Evolutionary conservation across 2,329 filamentous ascomycete species (phyloP).

Genomic region (Ophiocordyceps australis): DNA sequence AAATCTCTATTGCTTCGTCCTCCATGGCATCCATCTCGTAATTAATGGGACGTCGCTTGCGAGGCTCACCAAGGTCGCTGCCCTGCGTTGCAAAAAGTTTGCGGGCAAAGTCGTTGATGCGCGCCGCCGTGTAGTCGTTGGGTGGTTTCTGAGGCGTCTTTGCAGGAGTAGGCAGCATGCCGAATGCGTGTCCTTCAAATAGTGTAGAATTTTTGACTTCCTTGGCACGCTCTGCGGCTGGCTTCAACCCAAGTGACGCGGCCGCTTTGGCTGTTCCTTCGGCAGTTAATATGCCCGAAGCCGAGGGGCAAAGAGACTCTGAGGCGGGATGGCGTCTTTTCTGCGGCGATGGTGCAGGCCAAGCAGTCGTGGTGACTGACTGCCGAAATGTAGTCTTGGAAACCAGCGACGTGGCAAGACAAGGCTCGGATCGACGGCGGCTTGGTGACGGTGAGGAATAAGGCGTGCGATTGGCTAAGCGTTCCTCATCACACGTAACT

Average conservation of each 20-base stretch:
- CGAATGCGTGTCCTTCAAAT: no score
- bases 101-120: constrained; percentile 36
- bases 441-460: constrained; percentile 23
- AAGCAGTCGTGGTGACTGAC: constrained; percentile 19
- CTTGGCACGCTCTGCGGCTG: no score
- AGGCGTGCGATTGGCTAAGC: constrained; percentile 32
- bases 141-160: constrained; percentile 57
- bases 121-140: constrained; percentile 27
- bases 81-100: constrained; percentile 43
- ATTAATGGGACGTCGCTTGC: constrained; percentile 38
- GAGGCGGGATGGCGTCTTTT: constrained; percentile 30
- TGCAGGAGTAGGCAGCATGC: constrained; percentile 58
- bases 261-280: constrained; percentile 24
- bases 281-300: constrained; percentile 23
- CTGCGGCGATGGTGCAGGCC: constrained; percentile 26
- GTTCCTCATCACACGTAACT: no score
- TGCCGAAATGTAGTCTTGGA: no score
- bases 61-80: constrained; percentile 39
- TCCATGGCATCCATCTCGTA: constrained; percentile 34
- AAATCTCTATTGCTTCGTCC: constrained; percentile 49
- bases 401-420: no score
- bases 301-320: constrained; percentile 24
- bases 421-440: no score
- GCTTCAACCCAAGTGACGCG: constrained; percentile 17
- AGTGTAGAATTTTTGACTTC: no score